Percentiles rank a stretch among this genome's conserved stretches.
phyloP scores from a whole-genome alignment of 2,329 filamentous ascomycete genomes.

The Nemania bipapillata region DNA sequence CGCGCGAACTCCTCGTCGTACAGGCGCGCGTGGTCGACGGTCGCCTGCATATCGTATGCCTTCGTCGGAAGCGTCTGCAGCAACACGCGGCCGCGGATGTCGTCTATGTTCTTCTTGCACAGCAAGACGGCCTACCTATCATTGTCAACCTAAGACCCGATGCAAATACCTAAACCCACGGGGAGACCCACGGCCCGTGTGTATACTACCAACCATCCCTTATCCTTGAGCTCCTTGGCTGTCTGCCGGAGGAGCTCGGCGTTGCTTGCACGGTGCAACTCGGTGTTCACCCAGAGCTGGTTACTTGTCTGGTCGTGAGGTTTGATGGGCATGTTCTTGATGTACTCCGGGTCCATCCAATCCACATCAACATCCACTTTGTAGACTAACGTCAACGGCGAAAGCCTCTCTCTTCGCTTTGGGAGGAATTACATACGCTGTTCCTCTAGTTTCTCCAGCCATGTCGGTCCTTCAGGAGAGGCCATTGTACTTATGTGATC shows the following conservation, averaged over 20 bases:
- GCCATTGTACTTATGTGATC: constrained; percentile 7
- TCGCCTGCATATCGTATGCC: constrained; percentile 58
- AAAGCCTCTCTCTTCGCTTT: neutral
- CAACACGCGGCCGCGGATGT: constrained; percentile 60
- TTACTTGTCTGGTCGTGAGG: constrained; percentile 64
- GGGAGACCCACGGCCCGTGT: constrained; percentile 55
- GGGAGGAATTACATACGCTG: constrained; percentile 9
- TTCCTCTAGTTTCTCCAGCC: constrained; percentile 33
- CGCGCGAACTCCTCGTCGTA: constrained; percentile 60
- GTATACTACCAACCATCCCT: constrained; percentile 61
- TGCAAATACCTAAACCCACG: neutral
- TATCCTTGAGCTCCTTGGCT: constrained; percentile 57
- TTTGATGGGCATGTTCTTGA: constrained; percentile 57
- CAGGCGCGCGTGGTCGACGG: constrained; percentile 59
- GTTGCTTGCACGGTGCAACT: constrained; percentile 59
- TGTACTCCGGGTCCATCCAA: constrained; percentile 63
- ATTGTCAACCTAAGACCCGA: constrained; percentile 18
- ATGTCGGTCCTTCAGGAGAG: constrained; percentile 20
- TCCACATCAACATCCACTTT: constrained; percentile 64
- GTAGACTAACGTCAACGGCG: constrained; percentile 4
- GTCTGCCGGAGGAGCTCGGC: constrained; percentile 56
- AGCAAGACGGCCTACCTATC: constrained; percentile 56
- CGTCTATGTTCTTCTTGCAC: constrained; percentile 59
- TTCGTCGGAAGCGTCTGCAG: constrained; percentile 61
- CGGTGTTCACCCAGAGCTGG: constrained; percentile 61